Evolutionary conservation across 2,329 filamentous ascomycete species (phyloP), one percentile per base, ranked within the genome.

Genomic region (Diaporthe velutina): DNA sequence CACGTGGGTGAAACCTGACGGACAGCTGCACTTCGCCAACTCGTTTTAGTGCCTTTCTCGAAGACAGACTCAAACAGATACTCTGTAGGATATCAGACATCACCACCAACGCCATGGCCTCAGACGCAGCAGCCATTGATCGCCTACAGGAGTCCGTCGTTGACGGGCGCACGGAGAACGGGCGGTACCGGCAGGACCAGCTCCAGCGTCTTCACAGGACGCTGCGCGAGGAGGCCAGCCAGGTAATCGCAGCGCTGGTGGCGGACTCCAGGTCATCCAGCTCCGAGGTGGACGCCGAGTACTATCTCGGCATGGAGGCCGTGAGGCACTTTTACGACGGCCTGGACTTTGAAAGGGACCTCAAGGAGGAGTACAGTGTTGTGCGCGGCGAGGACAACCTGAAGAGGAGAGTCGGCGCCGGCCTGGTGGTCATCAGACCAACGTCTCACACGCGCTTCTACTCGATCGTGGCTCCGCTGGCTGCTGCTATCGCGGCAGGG

Each of bases 121-220:
- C 73, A 38, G 55, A 55, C 15, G 6, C 45, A 73, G 64, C 71
- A 54, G 79, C 77, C 35, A 73, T 81, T 17, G 78, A 80, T 48
- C 81, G 82, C 9, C 77, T 86, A 15, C 68, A 81, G 45, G 78
- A 79, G n/a, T 79, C 83, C 35, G 79, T 81, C 45, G 77, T 83
- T 22, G 85, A 87, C 75, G 84, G 84, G 45, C 82, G 84, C 3
- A 78, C 82, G 3, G 79, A 82, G 22, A 84, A 83, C 73, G 79
- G 82, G 33, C 79, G 82, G 22, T 85, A 83, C 76, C 82, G 83
- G 2, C 84, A 85, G 71, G 75, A 78, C 6, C 84, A 86, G 75
- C 82, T 87, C 30, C 80, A 81, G 55, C 77, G 76, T 12, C 79
- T 87, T 1, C 84, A 86, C 72, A 66, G 78, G 2, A 67, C 76